A percentile compares a stretch with the other conserved stretches of the same genome.
phyloP scores from a whole-genome alignment of 768 basidiomycete species.

The Phanerochaete carnosa region DNA sequence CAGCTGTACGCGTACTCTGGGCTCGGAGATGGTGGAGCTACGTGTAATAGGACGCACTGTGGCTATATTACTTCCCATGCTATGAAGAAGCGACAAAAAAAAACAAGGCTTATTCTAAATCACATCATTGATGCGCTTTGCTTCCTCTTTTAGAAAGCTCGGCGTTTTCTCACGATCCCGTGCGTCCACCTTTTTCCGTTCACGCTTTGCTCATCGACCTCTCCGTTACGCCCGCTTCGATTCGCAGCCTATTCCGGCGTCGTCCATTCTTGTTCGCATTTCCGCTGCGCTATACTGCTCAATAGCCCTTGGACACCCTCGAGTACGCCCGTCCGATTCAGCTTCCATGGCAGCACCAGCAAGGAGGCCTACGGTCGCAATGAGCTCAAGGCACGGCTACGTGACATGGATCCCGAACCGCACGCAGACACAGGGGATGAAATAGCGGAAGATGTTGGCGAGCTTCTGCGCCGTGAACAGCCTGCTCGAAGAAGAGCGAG shows the following conservation, averaged over 20 bases:
- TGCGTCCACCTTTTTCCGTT: slow-evolving; percentile 34
- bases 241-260: slow-evolving; percentile 45
- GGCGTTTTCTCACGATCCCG: no score
- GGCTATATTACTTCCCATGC: no score
- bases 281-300: slow-evolving; percentile 17
- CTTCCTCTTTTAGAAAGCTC: no score
- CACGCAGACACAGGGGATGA: slow-evolving; percentile 5
- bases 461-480: slow-evolving; percentile 58
- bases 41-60: no score
- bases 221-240: slow-evolving; percentile 66
- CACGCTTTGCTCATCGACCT: slow-evolving; percentile 60
- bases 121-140: no score
- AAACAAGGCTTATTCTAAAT: no score
- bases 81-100: no score
- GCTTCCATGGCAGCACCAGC: slow-evolving; percentile 67
- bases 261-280: slow-evolving; percentile 36
- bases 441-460: slow-evolving; percentile 56
- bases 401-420: slow-evolving; percentile 48
- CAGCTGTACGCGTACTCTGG: no score
- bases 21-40: no score
- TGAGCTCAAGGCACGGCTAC: slow-evolving; percentile 41
- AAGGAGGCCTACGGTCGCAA: slow-evolving; percentile 58
- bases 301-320: neutral
- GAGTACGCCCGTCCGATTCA: slow-evolving; percentile 33
- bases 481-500: slow-evolving; percentile 45